phyloP scores from a whole-genome alignment of 1,284 basidiomycete species.

The Ganoderma sp. region DNA sequence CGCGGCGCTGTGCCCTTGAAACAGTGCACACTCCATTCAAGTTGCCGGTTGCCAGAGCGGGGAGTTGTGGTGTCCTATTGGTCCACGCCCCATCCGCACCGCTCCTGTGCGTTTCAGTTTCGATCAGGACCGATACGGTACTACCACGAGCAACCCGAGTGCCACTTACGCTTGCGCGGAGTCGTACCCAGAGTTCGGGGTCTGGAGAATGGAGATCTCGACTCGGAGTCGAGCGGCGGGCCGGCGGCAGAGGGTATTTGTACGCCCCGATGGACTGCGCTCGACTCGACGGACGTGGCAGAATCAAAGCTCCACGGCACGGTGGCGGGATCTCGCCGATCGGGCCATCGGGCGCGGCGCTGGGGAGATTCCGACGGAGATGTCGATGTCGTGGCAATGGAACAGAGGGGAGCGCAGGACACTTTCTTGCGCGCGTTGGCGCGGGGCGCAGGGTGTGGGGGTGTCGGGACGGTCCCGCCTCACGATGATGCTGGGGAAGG shows the following conservation, averaged over 20 bases:
- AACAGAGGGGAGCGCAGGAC: not conserved
- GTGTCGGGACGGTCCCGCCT: not conserved
- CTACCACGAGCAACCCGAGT: no score
- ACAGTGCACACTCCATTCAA: not conserved
- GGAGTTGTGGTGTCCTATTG: not conserved
- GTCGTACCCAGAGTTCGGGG: not conserved
- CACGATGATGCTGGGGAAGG: not conserved
- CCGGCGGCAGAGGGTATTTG: not conserved
- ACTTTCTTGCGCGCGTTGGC: not conserved
- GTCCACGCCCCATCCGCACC: constrained; percentile 1
- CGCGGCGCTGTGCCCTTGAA: not conserved
- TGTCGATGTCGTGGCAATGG: not conserved
- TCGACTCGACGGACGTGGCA: not conserved
- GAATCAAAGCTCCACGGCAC: not conserved
- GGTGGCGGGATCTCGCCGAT: not conserved
- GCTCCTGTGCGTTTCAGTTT: not conserved
- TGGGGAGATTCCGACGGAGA: not conserved
- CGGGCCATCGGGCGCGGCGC: constrained; percentile 1
- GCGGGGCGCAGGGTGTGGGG: not conserved
- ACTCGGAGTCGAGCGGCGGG: not conserved
- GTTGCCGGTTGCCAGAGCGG: not conserved
- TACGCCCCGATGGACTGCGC: not conserved
- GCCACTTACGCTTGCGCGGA: not conserved
- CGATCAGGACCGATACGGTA: not conserved
- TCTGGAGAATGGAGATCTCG: not conserved